Evolutionary conservation across 257 asterid species (phyloP).

Genomic region (Perilla frutescens): DNA sequence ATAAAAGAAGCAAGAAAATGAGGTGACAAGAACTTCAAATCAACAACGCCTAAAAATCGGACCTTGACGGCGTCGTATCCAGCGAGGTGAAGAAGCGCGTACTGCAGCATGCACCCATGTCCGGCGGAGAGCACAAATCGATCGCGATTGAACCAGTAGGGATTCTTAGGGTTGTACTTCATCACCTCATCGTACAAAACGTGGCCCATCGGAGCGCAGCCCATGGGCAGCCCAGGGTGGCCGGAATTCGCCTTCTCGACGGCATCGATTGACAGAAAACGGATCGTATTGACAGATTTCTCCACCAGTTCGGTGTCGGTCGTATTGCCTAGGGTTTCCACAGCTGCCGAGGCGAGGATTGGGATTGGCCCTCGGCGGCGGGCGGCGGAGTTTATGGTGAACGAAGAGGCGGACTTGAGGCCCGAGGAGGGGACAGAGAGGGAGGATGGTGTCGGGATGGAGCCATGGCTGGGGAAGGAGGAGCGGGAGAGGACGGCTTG

Average conservation of each 20-base stretch:
- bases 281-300: slow-evolving; percentile 76
- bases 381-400: slow-evolving; percentile 29
- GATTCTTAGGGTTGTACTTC: slow-evolving; percentile 94
- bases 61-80: slow-evolving; percentile 86
- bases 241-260: slow-evolving; percentile 92
- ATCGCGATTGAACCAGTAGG: slow-evolving; percentile 94
- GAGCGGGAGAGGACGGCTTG: slow-evolving; percentile 81
- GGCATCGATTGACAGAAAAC: slow-evolving; percentile 83
- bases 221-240: slow-evolving; percentile 94
- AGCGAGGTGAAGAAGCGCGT: slow-evolving; percentile 90
- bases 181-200: slow-evolving; percentile 87
- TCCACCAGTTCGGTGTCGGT: slow-evolving; percentile 62
- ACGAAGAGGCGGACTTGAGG: slow-evolving; percentile 56
- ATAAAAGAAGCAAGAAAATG: no score
- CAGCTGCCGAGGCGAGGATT: slow-evolving; percentile 61
- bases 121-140: slow-evolving; percentile 97
- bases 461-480: slow-evolving; percentile 57
- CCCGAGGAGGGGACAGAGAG: slow-evolving; percentile 55
- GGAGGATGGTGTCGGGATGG: slow-evolving; percentile 41
- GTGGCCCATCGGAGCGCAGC: slow-evolving; percentile 94
- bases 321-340: slow-evolving; percentile 61
- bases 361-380: slow-evolving; percentile 42
- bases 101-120: slow-evolving; percentile 95
- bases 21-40: background rate
- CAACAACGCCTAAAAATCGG: slow-evolving; percentile 36